Conservation (phyloP, 31 red algal genomes). For the Bonnemaisonia californica region DNA sequence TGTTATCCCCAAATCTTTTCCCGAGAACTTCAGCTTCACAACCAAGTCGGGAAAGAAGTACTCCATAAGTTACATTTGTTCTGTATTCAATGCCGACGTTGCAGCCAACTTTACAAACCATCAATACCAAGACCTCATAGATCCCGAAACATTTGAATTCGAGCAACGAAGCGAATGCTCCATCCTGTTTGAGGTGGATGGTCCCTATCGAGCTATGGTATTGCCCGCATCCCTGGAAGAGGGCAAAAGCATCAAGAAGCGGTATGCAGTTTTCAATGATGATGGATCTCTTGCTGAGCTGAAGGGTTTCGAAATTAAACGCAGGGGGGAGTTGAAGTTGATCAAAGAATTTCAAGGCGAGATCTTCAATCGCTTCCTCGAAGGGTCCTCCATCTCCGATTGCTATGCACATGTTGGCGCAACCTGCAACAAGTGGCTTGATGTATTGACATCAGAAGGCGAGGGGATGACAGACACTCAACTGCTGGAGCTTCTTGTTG, state of each 20-base stretch:
- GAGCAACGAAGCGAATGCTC: conserved; percentile 85
- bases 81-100: conserved; percentile 90
- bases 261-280: conserved; percentile 98
- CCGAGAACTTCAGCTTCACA: conserved; percentile 83
- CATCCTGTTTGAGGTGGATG: conserved; percentile 97
- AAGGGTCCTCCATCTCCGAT: conserved; percentile 58
- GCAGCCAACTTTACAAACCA: conserved; percentile 92
- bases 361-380: conserved; percentile 88
- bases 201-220: conserved; percentile 97
- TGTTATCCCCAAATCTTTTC: conserved; percentile 90
- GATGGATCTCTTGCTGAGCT: conserved; percentile 96
- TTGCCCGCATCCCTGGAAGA: conserved; percentile 97
- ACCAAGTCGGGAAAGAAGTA: conserved; percentile 66
- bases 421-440: conserved; percentile 92
- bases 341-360: conserved; percentile 98
- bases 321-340: conserved; percentile 96
- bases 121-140: conserved; percentile 94
- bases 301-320: conserved; percentile 99
- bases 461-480: conserved; percentile 74
- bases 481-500: conserved; percentile 87
- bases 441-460: conserved; percentile 79
- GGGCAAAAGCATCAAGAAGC: conserved; percentile 98
- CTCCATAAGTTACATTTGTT: conserved; percentile 86
- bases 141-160: conserved; percentile 67
- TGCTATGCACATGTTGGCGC: conserved; percentile 85